phyloP scores from a whole-genome alignment of 345 rosid genomes.

The Noccaea caerulescens region DNA sequence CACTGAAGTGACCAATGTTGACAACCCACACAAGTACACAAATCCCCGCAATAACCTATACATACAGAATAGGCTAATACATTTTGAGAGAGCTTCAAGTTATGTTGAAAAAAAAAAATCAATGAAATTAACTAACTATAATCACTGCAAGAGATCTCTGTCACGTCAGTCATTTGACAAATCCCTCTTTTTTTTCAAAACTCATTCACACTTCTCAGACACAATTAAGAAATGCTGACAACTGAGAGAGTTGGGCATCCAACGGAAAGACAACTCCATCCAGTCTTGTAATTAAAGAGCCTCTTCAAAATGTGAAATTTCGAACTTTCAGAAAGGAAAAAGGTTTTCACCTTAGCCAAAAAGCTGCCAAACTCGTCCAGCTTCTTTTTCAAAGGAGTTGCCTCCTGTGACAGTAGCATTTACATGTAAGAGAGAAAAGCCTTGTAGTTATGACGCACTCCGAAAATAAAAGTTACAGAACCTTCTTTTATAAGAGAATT shows the following conservation, averaged over 20 bases:
- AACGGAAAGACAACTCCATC: constrained; percentile 13
- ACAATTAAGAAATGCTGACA: constrained; percentile 22
- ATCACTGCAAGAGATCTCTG: constrained; percentile 25
- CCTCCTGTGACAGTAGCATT: constrained; percentile 69
- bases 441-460: constrained; percentile 19
- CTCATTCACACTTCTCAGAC: constrained; percentile 9
- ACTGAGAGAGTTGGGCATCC: constrained; percentile 18
- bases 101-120: constrained; percentile 15
- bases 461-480: not conserved
- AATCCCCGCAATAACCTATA: constrained; percentile 97
- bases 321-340: constrained; percentile 18
- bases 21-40: constrained; percentile 97
- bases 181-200: not conserved
- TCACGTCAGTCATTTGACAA: constrained; percentile 22
- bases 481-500: not conserved
- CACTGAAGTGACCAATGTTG: constrained; percentile 95
- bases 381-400: constrained; percentile 92
- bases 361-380: constrained; percentile 98
- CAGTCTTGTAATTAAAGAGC: constrained; percentile 12
- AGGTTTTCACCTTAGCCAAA: constrained; percentile 81
- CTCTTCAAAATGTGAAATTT: not conserved
- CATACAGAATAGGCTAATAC: constrained; percentile 31
- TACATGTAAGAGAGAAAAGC: constrained; percentile 24
- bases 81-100: constrained; percentile 10
- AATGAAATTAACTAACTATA: constrained; percentile 15